Evolutionary conservation across 768 basidiomycete species (phyloP).

Genomic region (Suillus brevipes): DNA sequence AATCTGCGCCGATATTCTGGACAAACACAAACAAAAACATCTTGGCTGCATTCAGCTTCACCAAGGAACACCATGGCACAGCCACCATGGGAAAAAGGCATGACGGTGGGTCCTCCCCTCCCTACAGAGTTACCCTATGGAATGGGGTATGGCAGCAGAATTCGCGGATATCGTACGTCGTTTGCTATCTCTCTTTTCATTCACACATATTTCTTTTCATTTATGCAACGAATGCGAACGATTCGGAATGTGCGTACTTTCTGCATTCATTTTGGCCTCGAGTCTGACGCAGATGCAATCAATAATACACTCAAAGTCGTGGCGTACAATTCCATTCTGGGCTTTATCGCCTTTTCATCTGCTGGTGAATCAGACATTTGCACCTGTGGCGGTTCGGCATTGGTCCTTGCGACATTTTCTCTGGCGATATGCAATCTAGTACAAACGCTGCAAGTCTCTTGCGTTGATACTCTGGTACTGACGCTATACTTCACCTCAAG

Average conservation of each 20-base stretch:
- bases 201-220: constrained; percentile 17
- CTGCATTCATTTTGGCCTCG: constrained; percentile 5
- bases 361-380: constrained; percentile 88
- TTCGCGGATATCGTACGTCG: no score
- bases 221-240: constrained; percentile 41
- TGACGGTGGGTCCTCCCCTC: no score
- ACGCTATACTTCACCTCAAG: no score
- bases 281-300: constrained; percentile 10
- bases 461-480: no score
- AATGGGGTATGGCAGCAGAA: no score
- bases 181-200: no score
- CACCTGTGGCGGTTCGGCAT: constrained; percentile 90
- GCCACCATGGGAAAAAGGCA: no score
- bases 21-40: no score
- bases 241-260: constrained; percentile 74
- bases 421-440: constrained; percentile 93
- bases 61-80: no score
- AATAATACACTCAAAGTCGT: constrained; percentile 91
- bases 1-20: no score
- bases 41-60: constrained; percentile 29
- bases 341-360: constrained; percentile 71
- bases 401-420: constrained; percentile 97
- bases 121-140: no score
- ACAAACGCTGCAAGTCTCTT: constrained; percentile 88
- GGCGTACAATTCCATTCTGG: constrained; percentile 79